Evolutionary conservation across 768 basidiomycete species (phyloP), one percentile per base, ranked within the genome.

Genomic region (Xerocomellus amylosporus): DNA sequence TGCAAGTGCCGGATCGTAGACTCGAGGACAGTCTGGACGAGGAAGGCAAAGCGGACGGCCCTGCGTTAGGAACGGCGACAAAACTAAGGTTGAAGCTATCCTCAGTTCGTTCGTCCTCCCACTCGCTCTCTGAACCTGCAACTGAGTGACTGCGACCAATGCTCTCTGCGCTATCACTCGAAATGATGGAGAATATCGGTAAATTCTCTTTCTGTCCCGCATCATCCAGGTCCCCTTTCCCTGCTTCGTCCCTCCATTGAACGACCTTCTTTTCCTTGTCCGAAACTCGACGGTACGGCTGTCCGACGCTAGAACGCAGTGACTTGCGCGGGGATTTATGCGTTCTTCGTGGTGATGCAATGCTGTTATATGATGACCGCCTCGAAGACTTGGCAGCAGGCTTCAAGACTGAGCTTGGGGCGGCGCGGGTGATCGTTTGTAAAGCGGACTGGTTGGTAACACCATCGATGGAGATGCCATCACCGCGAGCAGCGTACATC

Each of bases 21-120:
- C 44, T 56, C 31, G 56, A 61, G 46, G 53, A 50, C n/a, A 42
- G 38, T 51, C 64, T 60, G 15, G 67, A 68, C 30, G 79, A 73
- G 15, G 73, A 63, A 36, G 76, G 68, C n/a, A 75, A 60, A 14
- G 76, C 74, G n/a, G 73, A 66, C 15, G 59, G 19, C 9, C 46
- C 55, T 41, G 51, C 49, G 19, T 46, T 48, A 39, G 60, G 53
- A 50, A 55, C 50, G 7, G 80, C 73, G 51, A 74, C 56, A 64
- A 83, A 77, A 65, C 78, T 84, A 55, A 85, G 53, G 59, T 76
- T 82, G 61, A 88, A 64, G 65, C 86, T 89, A 46, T 90, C 89
- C 8, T 93, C 90, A 1, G 87, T 89, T 73, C 82, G 88, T 65
- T 92, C 90, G 64, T 93, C 90, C 71, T 93, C 90, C 90, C 91